Evolutionary conservation across 176 grass and related monocot species (phyloP), one percentile per base, ranked within the genome.

Genomic region (Tuctoria greenei): DNA sequence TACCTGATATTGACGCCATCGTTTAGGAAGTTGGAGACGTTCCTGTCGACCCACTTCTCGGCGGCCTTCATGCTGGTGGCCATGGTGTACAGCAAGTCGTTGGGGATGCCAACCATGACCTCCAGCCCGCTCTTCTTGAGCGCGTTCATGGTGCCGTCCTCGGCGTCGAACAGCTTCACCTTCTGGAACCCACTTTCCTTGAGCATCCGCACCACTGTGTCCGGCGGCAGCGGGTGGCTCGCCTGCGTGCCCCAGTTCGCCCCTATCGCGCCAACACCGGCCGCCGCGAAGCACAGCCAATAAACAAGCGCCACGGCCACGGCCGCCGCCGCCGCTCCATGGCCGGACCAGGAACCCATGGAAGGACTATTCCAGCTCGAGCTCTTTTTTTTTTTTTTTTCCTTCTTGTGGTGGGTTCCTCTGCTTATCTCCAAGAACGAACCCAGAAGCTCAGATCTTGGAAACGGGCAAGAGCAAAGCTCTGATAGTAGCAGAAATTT

Each of bases 101-200:
- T 99, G 13, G 95, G 95, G 77, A 99, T 92, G 84, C 95, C 95
- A 40, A 95, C 91, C 95, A 99, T 99, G 18, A 99, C 95, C 87
- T 99, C 87, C 17, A 99, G 79, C 15, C 95, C 87, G 61, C 95
- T 95, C 89, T 99, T 99, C 82, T 54, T 92, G 37, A 99, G 85
- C 23, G 95, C 95, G 82, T 36, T 83, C 95, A 99, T 95, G 61
- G 86, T 92, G 43, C 46, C 84, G 1, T 99, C 95, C 79, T 95
- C 95, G 2, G 91, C 95, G 56, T 99, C 95, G 82, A 99, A 99
- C 58, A 99, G 76, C 87, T 99, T 99, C 69, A 86, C 91, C 84
- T 92, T 95, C 72, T 91, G 76, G 42, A 99, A 95, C 17, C 95
- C 91, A 77, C 88, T 99, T 4, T 78, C 74, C 84, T 86, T 99